Evolutionary conservation across 2,329 filamentous ascomycete species (phyloP).

Genomic region (Pestalotiopsis sp.): DNA sequence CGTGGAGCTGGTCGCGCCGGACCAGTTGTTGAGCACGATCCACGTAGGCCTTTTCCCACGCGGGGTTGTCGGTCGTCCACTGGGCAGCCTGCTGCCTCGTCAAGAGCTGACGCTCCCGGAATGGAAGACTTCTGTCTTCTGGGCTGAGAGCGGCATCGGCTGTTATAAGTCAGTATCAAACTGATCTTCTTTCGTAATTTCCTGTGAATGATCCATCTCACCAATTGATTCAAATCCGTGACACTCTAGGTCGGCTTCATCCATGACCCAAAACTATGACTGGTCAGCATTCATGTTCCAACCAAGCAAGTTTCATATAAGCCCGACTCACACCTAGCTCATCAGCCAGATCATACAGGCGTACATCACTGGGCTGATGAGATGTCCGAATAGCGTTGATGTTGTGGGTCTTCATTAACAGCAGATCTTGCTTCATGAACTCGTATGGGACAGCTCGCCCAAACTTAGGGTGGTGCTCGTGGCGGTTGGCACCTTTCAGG

Average conservation of each 20-base stretch:
- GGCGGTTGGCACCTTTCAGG: slow-evolving; percentile 62
- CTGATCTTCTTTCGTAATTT: background rate
- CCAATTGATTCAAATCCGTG: slow-evolving; percentile 36
- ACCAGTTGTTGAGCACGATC: slow-evolving; percentile 67
- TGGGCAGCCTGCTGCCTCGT: slow-evolving; percentile 40
- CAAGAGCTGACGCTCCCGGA: slow-evolving; percentile 32
- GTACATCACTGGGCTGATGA: slow-evolving; percentile 59
- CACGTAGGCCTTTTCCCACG: slow-evolving; percentile 63
- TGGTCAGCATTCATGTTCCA: slow-evolving; percentile 12
- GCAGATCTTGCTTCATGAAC: slow-evolving; percentile 56
- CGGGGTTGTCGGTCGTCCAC: slow-evolving; percentile 58
- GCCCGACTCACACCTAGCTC: slow-evolving; percentile 46
- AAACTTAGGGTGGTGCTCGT: slow-evolving; percentile 61
- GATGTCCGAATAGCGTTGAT: slow-evolving; percentile 65
- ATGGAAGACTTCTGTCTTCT: slow-evolving; percentile 28
- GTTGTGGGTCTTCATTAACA: slow-evolving; percentile 65
- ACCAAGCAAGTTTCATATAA: background rate
- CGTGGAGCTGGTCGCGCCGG: slow-evolving; percentile 65
- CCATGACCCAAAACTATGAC: slow-evolving; percentile 56
- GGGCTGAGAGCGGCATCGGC: slow-evolving; percentile 32
- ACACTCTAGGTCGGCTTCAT: slow-evolving; percentile 45
- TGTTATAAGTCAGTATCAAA: slow-evolving; percentile 6
- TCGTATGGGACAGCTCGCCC: slow-evolving; percentile 58
- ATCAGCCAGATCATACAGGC: slow-evolving; percentile 57
- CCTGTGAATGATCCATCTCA: slow-evolving; percentile 8